Evolutionary conservation across 2,329 filamentous ascomycete species (phyloP).

Genomic region (Teratosphaeria nubilosa): DNA sequence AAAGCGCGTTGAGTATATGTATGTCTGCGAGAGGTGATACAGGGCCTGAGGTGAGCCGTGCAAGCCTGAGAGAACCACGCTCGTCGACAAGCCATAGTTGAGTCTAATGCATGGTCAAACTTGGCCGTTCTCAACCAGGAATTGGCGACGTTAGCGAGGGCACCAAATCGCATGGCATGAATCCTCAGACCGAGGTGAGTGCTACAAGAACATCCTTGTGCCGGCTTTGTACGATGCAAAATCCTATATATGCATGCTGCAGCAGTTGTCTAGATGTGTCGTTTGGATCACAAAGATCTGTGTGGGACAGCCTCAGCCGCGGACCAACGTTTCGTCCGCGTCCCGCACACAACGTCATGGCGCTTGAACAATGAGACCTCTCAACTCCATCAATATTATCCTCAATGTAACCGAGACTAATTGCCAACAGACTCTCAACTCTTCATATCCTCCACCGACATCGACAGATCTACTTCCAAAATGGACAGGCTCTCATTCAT

Average conservation of each 20-base stretch:
- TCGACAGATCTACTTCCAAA: neutral
- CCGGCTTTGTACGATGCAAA: neutral
- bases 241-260: neutral
- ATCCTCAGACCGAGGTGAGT: neutral
- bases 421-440: neutral
- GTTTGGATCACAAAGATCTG: neutral
- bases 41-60: too few relatives aligned
- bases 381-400: neutral
- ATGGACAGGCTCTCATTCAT: conserved; percentile 1
- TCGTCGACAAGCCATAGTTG: too few relatives aligned
- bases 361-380: neutral
- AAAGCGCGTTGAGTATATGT: too few relatives aligned
- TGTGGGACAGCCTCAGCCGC: neutral
- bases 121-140: too few relatives aligned
- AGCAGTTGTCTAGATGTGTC: neutral
- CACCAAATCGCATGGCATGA: too few relatives aligned
- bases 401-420: neutral
- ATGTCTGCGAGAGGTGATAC: too few relatives aligned
- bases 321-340: neutral
- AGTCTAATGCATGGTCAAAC: too few relatives aligned
- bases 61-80: too few relatives aligned
- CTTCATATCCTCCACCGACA: neutral
- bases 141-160: too few relatives aligned
- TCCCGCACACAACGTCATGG: neutral
- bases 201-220: neutral